Base-by-base conservation (phyloP, 2,329 filamentous ascomycete species). In the Sporothrix inflata region DNA sequence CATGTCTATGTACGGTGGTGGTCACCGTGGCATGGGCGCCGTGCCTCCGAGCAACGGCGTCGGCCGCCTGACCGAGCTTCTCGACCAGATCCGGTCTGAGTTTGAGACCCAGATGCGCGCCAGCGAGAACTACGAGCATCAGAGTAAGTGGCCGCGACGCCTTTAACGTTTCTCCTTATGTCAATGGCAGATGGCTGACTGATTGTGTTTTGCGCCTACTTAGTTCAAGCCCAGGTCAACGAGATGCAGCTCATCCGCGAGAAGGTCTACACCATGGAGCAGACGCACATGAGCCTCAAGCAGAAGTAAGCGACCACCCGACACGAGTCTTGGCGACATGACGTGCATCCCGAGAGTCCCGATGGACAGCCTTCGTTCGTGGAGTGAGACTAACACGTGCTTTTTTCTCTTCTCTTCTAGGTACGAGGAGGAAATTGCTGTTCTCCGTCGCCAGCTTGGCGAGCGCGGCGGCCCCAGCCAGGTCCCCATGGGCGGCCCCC, bases 231-330 rank as follows among this genome's bases (percentile, higher is more conserved):
- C 67, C 96, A 99, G 81, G 91, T 98, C 75, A 91, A 95, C 79
- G 96, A 99, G 83, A 96, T 98, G 88, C 93, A 97, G 80, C 88
- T 97, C 79, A 94, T 99, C 67, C 88, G 94, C 75, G 92, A 94
- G 80, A 98, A 97, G 83, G 93, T 99, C 73, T 98, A 94, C 79
- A 89, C 93, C 77, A 90, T 99, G 81, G 96, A 99, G 82, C 94
- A 97, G 80, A 89, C 91, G 66, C 96, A 98, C 79, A 87, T 95
- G 78, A 89, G 89, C 70, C 90, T 98, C 79, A 98, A 98, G 85
- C 88, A 91, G 82, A 97, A 98, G 95, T 98, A 86, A 80, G 91
- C 83, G 6, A 38, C 16, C 30, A 7, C 6, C n/a, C 60, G 2
- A 49, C n/a, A 11, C 49, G 47, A 42, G 2, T 5, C 21, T 42